Evolutionary conservation across 345 rosid species (phyloP), one percentile per base, ranked within the genome.

Genomic region (Lepidium africanum): DNA sequence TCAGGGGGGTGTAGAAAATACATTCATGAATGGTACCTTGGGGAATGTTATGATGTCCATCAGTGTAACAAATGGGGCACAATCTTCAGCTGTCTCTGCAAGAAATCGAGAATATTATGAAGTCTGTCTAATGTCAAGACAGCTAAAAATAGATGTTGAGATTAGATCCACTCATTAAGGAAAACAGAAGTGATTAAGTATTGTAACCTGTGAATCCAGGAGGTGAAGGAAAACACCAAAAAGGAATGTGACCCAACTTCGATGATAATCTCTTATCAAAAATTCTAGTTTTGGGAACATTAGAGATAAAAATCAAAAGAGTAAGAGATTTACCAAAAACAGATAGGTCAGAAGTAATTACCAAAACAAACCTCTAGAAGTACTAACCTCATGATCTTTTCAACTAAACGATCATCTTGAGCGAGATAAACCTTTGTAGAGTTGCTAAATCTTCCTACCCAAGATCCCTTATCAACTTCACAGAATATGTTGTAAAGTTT

Each of bases 11-110:
- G 30, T 15, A 30, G 11, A 50, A 27, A 25, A 50, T 3, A 38
- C 7, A 15, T 25, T 65, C 51, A 11, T 65, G 60, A 65, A 23
- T 30, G 60, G 68, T 85, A 93, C 97, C 87, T 90, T 36, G 12
- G 79, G 62, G 77, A 59, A 72, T 30, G 88, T 84, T 75, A 93
- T 75, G 66, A 84, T 80, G 64, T 91, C 90, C 95, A 83, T 88
- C 63, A 93, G 73, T 5, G 97, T 81, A 61, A 74, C 76, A 81
- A 83, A 86, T 60, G 83, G 83, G 1, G 40, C 88, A 16, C 30
- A 63, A 56, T 68, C 75, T 12, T 80, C 59, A 75, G 70, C 87
- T 70, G 84, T 85, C 77, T 78, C 98, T 91, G 85, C 63, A 47
- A 33, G 23, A 65, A 47, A 58, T 45, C 33, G 62, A 64, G 66